phyloP scores from a whole-genome alignment of 1,284 basidiomycete species.

The Cutaneotrichosporon mucoides region DNA sequence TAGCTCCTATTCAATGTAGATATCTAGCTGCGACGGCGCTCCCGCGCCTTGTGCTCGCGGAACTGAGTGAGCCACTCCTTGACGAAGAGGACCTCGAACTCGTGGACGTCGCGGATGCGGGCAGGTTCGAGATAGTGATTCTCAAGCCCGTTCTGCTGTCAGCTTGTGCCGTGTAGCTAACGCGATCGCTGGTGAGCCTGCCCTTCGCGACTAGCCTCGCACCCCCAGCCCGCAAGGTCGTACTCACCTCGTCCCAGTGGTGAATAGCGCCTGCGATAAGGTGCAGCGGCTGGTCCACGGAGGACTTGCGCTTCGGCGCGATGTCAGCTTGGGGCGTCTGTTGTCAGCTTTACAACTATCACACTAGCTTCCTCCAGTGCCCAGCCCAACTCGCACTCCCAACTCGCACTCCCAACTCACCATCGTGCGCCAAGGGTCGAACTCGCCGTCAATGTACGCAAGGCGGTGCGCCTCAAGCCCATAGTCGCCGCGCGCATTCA shows the following conservation, averaged over 20 bases:
- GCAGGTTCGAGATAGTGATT: slow-evolving; percentile 65
- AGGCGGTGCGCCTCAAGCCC: slow-evolving; percentile 68
- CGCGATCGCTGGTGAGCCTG: no score
- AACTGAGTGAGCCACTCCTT: slow-evolving; percentile 72
- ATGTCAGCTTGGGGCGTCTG: slow-evolving; percentile 73
- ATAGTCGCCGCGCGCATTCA: slow-evolving; percentile 75
- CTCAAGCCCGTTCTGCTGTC: slow-evolving; percentile 62
- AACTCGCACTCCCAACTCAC: slow-evolving; percentile 20
- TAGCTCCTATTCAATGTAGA: no score
- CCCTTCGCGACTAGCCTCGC: no score
- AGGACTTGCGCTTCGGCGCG: slow-evolving; percentile 66
- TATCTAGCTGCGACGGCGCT: no score
- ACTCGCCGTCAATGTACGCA: slow-evolving; percentile 62
- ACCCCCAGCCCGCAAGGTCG: no score
- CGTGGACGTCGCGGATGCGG: slow-evolving; percentile 75
- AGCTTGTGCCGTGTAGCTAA: not conserved
- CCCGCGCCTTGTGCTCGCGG: slow-evolving; percentile 18
- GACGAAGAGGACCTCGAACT: slow-evolving; percentile 76
- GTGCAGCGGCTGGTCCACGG: slow-evolving; percentile 73
- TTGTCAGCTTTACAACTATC: not conserved
- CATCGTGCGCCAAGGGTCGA: slow-evolving; percentile 82
- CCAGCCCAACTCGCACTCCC: no score
- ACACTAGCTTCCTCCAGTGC: not conserved
- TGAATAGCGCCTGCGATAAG: slow-evolving; percentile 84
- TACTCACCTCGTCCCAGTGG: slow-evolving; percentile 67